Base-by-base conservation (phyloP, 345 rosid genomes). In the Raphanus sativus region DNA sequence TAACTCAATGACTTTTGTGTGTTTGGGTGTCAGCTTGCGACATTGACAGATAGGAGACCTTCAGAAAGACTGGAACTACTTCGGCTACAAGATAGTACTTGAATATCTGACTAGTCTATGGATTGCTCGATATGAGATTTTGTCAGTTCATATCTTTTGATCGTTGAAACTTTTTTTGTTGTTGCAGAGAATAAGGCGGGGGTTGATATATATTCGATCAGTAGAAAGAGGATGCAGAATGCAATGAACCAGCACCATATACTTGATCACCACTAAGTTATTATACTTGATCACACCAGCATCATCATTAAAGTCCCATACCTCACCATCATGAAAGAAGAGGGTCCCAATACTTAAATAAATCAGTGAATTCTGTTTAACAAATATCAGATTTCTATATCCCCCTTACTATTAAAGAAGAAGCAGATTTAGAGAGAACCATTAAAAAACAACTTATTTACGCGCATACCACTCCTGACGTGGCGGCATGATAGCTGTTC, bases 11-110 rank as follows among this genome's bases (percentile, higher is more conserved):
- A 24, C 55, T 3, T 45, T 15, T 13, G 12, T 58, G 13, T n/a
- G 15, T 70, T 32, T 56, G 21, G 67, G 69, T n/a, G 69, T 71
- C 90, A 94, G 99, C 92, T 94, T 67, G 89, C 91, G 16, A 87
- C 97, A 29, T 64, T 95, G 69, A 79, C 92, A 7, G 91, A 87
- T 60, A 85, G 90, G 73, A 89, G 91, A 77, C 97, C 97, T 83
- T 54, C 81, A 16, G 99, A 92, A 81, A 89, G 88, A 81, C 81
- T 95, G 83, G 97, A 95, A 72, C 89, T 95, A 71, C 87, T 95
- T 62, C 88, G 89, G 64, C 56, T 95, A 25, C 90, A 86, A 81
- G 92, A 90, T 84, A 92, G 98, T 94, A 94, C 45, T 25, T 29
- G 13, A 36, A 42, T 40, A 73, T 55, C 13, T 7, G 15, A 25